Base-by-base conservation (phyloP, 495 filamentous ascomycete genomes). In the Xylaria scruposa region DNA sequence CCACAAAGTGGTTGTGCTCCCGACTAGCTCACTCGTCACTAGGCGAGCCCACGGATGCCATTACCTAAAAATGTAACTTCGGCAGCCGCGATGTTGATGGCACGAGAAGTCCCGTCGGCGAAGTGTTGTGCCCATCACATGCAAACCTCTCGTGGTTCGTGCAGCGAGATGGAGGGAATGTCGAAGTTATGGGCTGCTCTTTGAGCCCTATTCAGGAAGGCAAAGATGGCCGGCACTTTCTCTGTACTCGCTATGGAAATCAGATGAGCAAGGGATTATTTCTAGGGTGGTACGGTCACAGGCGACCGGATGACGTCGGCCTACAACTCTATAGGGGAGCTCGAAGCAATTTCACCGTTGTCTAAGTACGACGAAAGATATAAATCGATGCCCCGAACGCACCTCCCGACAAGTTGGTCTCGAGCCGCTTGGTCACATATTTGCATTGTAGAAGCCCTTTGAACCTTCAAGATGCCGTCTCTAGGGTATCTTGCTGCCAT, bases 381-480 rank as follows among this genome's bases (percentile, higher is more conserved):
- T 60, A 60, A 51, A 8, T 64, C 33, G 31, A 10, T 21, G 42
- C 3, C 33, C 38, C 15, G 31, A 36, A 24, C 19, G 29, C 26
- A 38, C 54, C 13, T 15, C 36, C 9, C n/a, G 17, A 9, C 26
- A 21, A 51, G 4, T 31, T 47, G 21, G 53, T 19, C 53, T 59
- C 9, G 67, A 62, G 58, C 58, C 29, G 58, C 19, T 15, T 61
- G 54, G 53, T 61, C 26, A 17, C 17, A 67, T 44, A 40, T 10
- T 10, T 26, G 24, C 53, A 24, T 29, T 42, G 13, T 19, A 21
- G 13, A 42, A 13, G 17, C 44, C 47, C 56, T 38, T 63, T 26
- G 33, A 44, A 47, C 29, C 67, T 33, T 29, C 69, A 75, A 26
- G 36, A 79, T 79, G 77, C 68, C 62, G 70, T 72, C 68, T 75